Conservation (phyloP, 2,329 filamentous ascomycete genomes). For the Emydomyces testavorans region DNA sequence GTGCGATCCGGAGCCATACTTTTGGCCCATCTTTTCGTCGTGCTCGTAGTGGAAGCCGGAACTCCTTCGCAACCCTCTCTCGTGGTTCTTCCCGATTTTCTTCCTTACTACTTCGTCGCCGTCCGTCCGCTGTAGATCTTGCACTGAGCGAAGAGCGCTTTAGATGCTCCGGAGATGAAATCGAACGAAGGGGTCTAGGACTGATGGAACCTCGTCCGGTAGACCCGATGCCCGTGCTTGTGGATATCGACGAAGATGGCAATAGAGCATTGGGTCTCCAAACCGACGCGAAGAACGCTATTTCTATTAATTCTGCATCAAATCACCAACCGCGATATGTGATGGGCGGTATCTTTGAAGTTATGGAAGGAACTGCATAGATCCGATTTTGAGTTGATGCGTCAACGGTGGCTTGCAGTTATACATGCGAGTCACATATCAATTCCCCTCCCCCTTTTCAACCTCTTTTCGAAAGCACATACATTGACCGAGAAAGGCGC, state of each 20-base stretch:
- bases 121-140: constrained; percentile 36
- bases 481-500: neutral
- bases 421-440: constrained; percentile 3
- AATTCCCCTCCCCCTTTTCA: neutral
- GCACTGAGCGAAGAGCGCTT: constrained; percentile 34
- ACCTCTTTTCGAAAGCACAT: neutral
- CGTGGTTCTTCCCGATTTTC: constrained; percentile 23
- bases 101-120: constrained; percentile 29
- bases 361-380: constrained; percentile 34
- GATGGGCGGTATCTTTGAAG: constrained; percentile 39
- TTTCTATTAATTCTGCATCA: constrained; percentile 4
- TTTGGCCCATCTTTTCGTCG: constrained; percentile 18
- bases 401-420: neutral
- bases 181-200: constrained; percentile 33
- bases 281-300: neutral
- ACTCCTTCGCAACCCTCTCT: constrained; percentile 23
- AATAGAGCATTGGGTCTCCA: constrained; percentile 6
- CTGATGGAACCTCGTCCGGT: constrained; percentile 38
- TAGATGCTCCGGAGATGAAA: constrained; percentile 29
- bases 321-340: constrained; percentile 28
- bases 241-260: constrained; percentile 10
- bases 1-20: constrained; percentile 20
- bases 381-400: neutral
- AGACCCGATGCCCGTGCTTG: constrained; percentile 22
- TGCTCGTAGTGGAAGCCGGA: constrained; percentile 23